These are phyloP conservation scores for Aspergillus avenaceus DNA, from an alignment of 495 filamentous ascomycete genomes.

Conservation along the genomic window DNA sequence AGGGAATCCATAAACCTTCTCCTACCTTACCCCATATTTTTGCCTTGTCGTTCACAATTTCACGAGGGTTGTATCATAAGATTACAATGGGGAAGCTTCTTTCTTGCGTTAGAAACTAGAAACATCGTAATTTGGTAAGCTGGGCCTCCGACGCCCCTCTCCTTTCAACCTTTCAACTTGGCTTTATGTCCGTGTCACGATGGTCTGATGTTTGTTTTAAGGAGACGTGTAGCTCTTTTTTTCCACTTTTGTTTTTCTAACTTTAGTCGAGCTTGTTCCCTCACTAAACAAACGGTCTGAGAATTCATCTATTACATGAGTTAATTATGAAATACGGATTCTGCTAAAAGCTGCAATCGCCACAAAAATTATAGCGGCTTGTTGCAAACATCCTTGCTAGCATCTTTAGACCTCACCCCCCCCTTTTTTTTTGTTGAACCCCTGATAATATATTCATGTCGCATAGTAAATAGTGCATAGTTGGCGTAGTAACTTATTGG, in stretches of 20 bases:
- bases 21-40: slow-evolving; percentile 1
- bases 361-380: slow-evolving; percentile 10
- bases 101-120: not conserved
- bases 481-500: not conserved
- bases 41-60: not conserved
- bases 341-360: slow-evolving; percentile 4
- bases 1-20: not conserved
- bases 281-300: too few species aligned
- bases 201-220: not conserved
- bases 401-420: too few species aligned
- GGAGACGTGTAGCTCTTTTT: too few species aligned
- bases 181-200: not conserved
- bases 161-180: not conserved
- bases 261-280: slow-evolving; percentile 1
- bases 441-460: not conserved
- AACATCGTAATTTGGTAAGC: not conserved
- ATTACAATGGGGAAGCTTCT: not conserved
- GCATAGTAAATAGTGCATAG: not conserved
- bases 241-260: not conserved
- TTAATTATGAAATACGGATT: slow-evolving; percentile 8
- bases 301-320: not conserved
- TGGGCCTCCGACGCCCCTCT: not conserved
- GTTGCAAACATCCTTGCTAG: slow-evolving; percentile 17
- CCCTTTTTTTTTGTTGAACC: slow-evolving; percentile 13
- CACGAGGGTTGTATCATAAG: not conserved